Conservation (phyloP, 208 protist species). For the Trypanosoma brucei region DNA sequence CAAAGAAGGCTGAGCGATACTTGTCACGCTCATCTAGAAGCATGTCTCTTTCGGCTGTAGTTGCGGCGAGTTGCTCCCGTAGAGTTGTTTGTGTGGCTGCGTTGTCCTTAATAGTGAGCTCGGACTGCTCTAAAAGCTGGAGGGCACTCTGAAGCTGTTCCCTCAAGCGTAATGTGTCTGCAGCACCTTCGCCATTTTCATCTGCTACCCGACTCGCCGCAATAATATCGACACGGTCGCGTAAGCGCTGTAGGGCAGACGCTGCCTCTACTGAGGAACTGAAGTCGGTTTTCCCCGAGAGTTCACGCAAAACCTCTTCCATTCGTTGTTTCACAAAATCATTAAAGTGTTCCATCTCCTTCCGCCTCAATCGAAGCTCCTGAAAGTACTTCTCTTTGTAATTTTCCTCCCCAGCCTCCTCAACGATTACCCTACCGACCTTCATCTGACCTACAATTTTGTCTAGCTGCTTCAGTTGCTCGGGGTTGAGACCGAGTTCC, state of each 20-base stretch:
- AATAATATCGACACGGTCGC: conserved; percentile 65
- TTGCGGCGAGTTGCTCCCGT: conserved; percentile 52
- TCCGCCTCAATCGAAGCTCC: conserved; percentile 52
- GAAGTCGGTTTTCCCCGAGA: conserved; percentile 37
- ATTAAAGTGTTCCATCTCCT: conserved; percentile 74
- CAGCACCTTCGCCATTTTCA: conserved; percentile 16
- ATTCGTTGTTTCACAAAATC: conserved; percentile 70
- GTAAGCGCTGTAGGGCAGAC: conserved; percentile 43
- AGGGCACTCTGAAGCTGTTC: conserved; percentile 40
- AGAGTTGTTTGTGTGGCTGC: conserved; percentile 35
- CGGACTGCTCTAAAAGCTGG: conserved; percentile 57
- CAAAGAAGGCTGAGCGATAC: conserved; percentile 76
- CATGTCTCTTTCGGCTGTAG: conserved; percentile 49
- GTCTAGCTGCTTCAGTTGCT: conserved; percentile 81
- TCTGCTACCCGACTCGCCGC: conserved; percentile 27
- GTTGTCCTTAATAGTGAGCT: conserved; percentile 57
- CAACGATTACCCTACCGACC: conserved; percentile 43
- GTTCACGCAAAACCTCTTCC: conserved; percentile 54
- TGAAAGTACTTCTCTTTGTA: conserved; percentile 81
- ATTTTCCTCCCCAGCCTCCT: conserved; percentile 51
- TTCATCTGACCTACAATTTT: conserved; percentile 86
- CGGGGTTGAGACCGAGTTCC: conserved; percentile 72
- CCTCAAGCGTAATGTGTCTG: conserved; percentile 13
- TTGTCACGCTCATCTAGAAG: conserved; percentile 68
- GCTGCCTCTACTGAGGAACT: conserved; percentile 27